Conservation (phyloP, 2,329 filamentous ascomycete genomes). For the Monosporascus sp. region DNA sequence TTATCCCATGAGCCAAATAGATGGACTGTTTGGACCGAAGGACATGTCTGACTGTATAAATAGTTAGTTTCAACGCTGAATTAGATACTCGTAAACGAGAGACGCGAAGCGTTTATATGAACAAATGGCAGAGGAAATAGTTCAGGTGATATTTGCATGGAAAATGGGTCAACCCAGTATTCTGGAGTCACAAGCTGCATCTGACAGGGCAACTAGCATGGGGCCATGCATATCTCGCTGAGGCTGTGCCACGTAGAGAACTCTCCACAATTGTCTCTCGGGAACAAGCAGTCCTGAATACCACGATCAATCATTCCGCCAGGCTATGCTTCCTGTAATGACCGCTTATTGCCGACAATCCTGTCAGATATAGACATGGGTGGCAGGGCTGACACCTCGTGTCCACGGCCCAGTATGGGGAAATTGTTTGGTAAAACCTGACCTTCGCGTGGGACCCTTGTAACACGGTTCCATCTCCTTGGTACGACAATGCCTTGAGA, state of each 20-base stretch:
- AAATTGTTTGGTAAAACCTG: conserved; percentile 16
- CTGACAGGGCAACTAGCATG: conserved; percentile 15
- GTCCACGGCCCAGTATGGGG: conserved; percentile 9
- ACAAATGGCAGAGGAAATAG: conserved; percentile 5
- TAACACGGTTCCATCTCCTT: neutral
- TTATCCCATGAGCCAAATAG: conserved; percentile 95
- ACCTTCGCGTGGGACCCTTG: conserved; percentile 24
- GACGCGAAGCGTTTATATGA: conserved; percentile 7
- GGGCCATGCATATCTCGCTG: conserved; percentile 12
- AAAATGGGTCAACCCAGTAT: conserved; percentile 4
- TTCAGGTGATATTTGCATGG: conserved; percentile 12
- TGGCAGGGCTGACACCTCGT: conserved; percentile 18
- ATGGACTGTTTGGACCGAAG: conserved; percentile 64
- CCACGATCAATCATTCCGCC: conserved; percentile 1
- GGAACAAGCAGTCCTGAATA: conserved; percentile 10
- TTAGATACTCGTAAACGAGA: conserved; percentile 9
- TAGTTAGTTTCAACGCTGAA: conserved; percentile 20
- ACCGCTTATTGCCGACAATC: conserved; percentile 6
- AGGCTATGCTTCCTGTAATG: conserved; percentile 10
- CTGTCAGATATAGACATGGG: conserved; percentile 11
- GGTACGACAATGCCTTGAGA: neutral
- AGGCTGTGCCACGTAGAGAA: conserved; percentile 4
- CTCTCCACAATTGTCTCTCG: conserved; percentile 13
- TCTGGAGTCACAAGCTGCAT: conserved; percentile 11
- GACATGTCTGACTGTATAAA: conserved; percentile 49